Percentiles rank a stretch among this genome's conserved stretches.
Conservation (phyloP, 2,329 filamentous ascomycete genomes). For the Boeremia lycopersici region DNA sequence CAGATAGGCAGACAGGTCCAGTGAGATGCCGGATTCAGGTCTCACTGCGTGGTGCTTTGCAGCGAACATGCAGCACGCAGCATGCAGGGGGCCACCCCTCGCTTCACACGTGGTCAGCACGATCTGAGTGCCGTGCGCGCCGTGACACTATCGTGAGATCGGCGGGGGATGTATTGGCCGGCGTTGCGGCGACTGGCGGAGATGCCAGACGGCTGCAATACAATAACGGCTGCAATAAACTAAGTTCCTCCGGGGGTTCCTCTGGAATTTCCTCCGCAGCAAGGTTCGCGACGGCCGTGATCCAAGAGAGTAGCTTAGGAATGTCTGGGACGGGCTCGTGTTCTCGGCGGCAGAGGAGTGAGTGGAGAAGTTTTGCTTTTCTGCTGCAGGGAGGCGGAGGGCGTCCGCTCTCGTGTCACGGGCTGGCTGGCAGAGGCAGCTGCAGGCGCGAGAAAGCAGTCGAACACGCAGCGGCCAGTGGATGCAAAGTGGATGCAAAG, state of each 20-base stretch:
- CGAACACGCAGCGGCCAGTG: slow-evolving; percentile 18
- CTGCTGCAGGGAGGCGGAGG: slow-evolving; percentile 2
- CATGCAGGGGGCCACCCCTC: slow-evolving; percentile 12
- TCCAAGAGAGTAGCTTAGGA: background rate
- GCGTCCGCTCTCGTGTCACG: slow-evolving; percentile 7
- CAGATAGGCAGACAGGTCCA: slow-evolving; percentile 3
- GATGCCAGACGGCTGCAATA: background rate
- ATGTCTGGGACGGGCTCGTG: background rate
- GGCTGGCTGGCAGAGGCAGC: slow-evolving; percentile 12
- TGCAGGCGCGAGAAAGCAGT: slow-evolving; percentile 23
- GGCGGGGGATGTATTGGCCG: background rate
- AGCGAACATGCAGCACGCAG: slow-evolving; percentile 5
- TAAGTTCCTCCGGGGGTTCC: too few species aligned
- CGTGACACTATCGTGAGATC: slow-evolving; percentile 1
- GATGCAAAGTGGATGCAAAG: too few species aligned
- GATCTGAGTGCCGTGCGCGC: slow-evolving; percentile 6
- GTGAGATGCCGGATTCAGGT: slow-evolving; percentile 3
- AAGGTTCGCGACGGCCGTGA: background rate
- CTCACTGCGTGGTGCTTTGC: slow-evolving; percentile 13
- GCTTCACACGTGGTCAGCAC: slow-evolving; percentile 17
- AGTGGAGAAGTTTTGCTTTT: background rate
- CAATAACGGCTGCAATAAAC: too few species aligned
- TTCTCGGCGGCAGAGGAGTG: background rate
- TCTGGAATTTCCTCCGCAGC: background rate
- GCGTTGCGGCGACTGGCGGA: background rate